Base-by-base conservation (phyloP, 139 green algal genomes). In the Eudorina sp. region DNA sequence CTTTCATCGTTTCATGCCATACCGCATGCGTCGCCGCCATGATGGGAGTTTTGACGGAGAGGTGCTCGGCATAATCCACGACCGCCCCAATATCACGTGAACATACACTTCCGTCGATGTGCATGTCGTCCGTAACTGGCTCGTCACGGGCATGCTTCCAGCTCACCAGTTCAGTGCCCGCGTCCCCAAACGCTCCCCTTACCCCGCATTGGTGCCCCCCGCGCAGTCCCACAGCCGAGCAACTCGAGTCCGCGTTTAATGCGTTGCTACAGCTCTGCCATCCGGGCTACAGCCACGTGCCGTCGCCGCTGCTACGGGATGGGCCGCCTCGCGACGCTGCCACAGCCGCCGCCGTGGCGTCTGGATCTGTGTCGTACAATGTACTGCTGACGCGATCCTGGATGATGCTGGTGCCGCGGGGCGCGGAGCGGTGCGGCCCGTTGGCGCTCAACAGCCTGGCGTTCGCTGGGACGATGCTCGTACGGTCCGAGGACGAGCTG, bases 391-490 rank as follows among this genome's bases (percentile, higher is more conserved):
- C 83, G 36, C 21, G 41, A 23, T 34, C 34, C 1, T 88, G 83
- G 83, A 25, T 88, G 83, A 45, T 88, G 83, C 68, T 95, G 38
- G 92, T 94, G 31, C 95, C 94, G 16, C 88, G 96, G 0, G 31
- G 70, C 36, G 5, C 31, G 43, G 95, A 96, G 84, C 38, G 46
- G 0, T 90, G 40, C 34, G 95, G 93, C 0, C 89, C 91, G 1
- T 84, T 95, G 36, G 88, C 92, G 34, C 86, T 95, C 73, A 98
- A 98, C 82, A 91, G 53, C 2, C 70, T 98, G n/a, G 96, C 91
- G 0, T 97, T 95, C 91, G 96, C 96, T 16, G 96, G 96, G 43
- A 96, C 93, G 36, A 90, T 98, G n/a, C 91, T 98, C 40, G 83
- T 98, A 36, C 55, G 84, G 13, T 90, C 74, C 1, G 34, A 88